These are phyloP conservation scores for Medicago lupulina DNA, from an alignment of 306 rosid genomes.

Conservation along the genomic window DNA sequence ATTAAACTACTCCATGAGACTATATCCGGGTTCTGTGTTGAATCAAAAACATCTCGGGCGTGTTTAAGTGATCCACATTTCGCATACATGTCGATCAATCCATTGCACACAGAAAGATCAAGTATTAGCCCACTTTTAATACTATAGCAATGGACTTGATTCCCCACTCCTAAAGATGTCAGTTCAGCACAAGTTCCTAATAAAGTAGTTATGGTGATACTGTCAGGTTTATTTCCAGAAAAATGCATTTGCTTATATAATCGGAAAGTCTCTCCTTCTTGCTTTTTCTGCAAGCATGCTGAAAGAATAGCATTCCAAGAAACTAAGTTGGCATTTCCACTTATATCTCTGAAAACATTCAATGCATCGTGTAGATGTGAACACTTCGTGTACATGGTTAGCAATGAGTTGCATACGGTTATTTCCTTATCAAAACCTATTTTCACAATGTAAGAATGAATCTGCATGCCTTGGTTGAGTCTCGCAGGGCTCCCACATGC, in stretches of 20 bases:
- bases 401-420: slow-evolving; percentile 61
- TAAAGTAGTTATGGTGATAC: slow-evolving; percentile 61
- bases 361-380: slow-evolving; percentile 63
- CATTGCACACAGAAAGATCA: slow-evolving; percentile 63
- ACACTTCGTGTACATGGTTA: slow-evolving; percentile 76
- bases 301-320: slow-evolving; percentile 83
- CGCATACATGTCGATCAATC: slow-evolving; percentile 81
- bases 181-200: slow-evolving; percentile 69
- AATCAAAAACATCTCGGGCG: slow-evolving; percentile 62
- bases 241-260: slow-evolving; percentile 59
- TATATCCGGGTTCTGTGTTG: slow-evolving; percentile 55
- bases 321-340: slow-evolving; percentile 54
- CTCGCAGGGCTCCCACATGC: slow-evolving; percentile 60
- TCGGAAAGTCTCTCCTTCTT: slow-evolving; percentile 61
- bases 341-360: slow-evolving; percentile 52
- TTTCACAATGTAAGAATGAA: slow-evolving; percentile 64
- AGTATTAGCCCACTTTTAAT: slow-evolving; percentile 64
- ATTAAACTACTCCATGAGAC: slow-evolving; percentile 91
- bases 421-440: slow-evolving; percentile 54
- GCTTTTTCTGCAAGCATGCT: slow-evolving; percentile 67
- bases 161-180: slow-evolving; percentile 69
- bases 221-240: slow-evolving; percentile 63
- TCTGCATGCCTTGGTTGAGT: slow-evolving; percentile 68
- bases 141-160: slow-evolving; percentile 69
- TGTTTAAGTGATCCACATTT: slow-evolving; percentile 74